Evolutionary conservation across 2,329 filamentous ascomycete species (phyloP), one percentile per base, ranked within the genome.

Genomic region (Penicillium sp.): DNA sequence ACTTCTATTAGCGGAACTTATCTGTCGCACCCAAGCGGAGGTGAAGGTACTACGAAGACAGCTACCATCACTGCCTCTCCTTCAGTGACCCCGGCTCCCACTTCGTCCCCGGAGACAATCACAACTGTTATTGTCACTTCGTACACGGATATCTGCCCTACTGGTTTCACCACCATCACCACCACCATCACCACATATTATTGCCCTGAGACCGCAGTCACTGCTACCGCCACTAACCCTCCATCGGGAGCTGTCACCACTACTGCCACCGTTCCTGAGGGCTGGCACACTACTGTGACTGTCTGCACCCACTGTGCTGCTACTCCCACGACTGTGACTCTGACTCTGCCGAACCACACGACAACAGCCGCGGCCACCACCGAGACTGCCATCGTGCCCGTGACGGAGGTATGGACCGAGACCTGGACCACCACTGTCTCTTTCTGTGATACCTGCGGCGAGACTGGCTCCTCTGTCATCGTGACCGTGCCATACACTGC

Each of bases 121-220:
- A 76, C 74, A 10, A 75, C 74, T 13, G 60, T 76, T 19, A 70
- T 76, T 49, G 66, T 71, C 35, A 78, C 76, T 31, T 74, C 74
- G 19, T 78, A 78, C 58, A 69, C 71, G 8, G 71, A 74, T 50
- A 73, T 78, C 60, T 78, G 76, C 56, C 72, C 76, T 4, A 76
- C 74, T 26, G 76, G 77, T 6, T 77, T 74, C 61, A 77, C 72
- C 37, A 77, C 74, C 6, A 68, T 76, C 49, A 76, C 72, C 2
- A 72, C 71, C 3, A 74, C 74, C 1, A 68, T 71, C 45, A 77
- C 75, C 10, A 74, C 72, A 16, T 74, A 69, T 4, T 70, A 72
- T 52, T 76, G 72, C 58, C 72, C 74, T 3, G 70, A 66, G 3
- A 64, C 71, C 21, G 68, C 70, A 16, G 65, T 71, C n/a, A 69